Percentiles rank a stretch among this genome's conserved stretches.
Evolutionary conservation across 495 filamentous ascomycete genomes (phyloP).

Genomic region (Mycothermus thermophilus): DNA sequence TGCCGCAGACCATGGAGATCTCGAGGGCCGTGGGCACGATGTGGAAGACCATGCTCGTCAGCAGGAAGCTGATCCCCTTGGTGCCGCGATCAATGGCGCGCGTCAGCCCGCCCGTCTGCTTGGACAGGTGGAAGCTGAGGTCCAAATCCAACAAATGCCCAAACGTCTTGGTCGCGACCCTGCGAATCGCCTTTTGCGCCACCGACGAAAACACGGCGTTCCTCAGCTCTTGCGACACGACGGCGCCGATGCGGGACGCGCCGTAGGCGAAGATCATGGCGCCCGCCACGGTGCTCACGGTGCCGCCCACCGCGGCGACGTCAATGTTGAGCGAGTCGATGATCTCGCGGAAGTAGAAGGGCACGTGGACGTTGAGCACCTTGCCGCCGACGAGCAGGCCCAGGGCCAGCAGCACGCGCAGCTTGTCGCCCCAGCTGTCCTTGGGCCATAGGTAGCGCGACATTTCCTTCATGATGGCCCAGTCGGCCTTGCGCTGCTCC

Average conservation of each 20-base stretch:
- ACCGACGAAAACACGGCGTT: constrained; percentile 96
- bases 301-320: constrained; percentile 66
- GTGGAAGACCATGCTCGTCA: constrained; percentile 98
- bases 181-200: constrained; percentile 88
- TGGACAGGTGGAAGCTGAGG: constrained; percentile 81
- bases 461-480: constrained; percentile 99
- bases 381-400: constrained; percentile 79
- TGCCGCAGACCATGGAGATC: constrained; percentile 90
- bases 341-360: constrained; percentile 97
- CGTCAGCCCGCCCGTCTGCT: constrained; percentile 88
- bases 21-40: constrained; percentile 88
- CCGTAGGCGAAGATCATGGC: constrained; percentile 90
- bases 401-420: constrained; percentile 70
- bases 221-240: constrained; percentile 76
- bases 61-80: constrained; percentile 91
- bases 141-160: constrained; percentile 79
- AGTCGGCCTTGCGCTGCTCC: constrained; percentile 90
- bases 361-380: constrained; percentile 91
- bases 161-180: constrained; percentile 84
- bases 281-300: constrained; percentile 76
- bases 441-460: constrained; percentile 94
- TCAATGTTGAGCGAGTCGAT: constrained; percentile 96
- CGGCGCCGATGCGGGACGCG: constrained; percentile 70
- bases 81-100: constrained; percentile 93
- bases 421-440: constrained; percentile 66